Evolutionary conservation across 1,284 basidiomycete species (phyloP).

Genomic region (Bothia castanella): DNA sequence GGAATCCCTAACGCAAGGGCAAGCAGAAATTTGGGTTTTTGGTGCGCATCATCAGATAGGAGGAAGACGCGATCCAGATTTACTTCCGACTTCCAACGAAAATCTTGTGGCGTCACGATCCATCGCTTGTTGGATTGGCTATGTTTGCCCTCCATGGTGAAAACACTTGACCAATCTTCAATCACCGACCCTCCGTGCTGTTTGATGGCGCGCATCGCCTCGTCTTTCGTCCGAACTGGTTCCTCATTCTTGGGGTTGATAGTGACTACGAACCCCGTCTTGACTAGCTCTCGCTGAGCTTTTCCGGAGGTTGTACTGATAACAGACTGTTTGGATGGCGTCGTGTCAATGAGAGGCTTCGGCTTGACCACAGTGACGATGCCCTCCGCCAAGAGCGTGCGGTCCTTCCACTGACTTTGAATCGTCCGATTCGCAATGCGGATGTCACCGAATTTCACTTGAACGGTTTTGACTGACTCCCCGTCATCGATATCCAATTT

Average conservation of each 20-base stretch:
- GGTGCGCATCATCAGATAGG: constrained; percentile 57
- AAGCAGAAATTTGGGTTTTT: constrained; percentile 76
- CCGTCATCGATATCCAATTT: constrained; percentile 41
- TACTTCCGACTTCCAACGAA: constrained; percentile 41
- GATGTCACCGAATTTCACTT: constrained; percentile 37
- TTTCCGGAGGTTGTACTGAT: constrained; percentile 32
- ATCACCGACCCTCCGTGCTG: constrained; percentile 57
- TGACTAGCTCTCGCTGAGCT: constrained; percentile 39
- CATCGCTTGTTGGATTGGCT: constrained; percentile 46
- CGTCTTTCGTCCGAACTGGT: constrained; percentile 35
- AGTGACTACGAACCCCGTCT: constrained; percentile 50
- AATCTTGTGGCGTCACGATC: constrained; percentile 46
- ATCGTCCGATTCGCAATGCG: constrained; percentile 49
- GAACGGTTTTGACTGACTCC: constrained; percentile 28
- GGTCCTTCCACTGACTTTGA: constrained; percentile 49
- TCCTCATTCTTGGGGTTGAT: constrained; percentile 35
- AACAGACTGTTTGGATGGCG: constrained; percentile 43
- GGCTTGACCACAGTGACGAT: constrained; percentile 42
- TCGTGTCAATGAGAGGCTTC: constrained; percentile 32
- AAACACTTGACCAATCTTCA: constrained; percentile 64
- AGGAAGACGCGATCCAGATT: constrained; percentile 62
- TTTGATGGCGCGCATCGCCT: constrained; percentile 45
- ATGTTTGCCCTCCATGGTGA: constrained; percentile 54
- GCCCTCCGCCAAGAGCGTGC: constrained; percentile 38
- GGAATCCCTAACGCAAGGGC: constrained; percentile 85